These are phyloP conservation scores for Yamadazyma sp. DNA, from an alignment of 805 yeast species.

Conservation along the genomic window DNA sequence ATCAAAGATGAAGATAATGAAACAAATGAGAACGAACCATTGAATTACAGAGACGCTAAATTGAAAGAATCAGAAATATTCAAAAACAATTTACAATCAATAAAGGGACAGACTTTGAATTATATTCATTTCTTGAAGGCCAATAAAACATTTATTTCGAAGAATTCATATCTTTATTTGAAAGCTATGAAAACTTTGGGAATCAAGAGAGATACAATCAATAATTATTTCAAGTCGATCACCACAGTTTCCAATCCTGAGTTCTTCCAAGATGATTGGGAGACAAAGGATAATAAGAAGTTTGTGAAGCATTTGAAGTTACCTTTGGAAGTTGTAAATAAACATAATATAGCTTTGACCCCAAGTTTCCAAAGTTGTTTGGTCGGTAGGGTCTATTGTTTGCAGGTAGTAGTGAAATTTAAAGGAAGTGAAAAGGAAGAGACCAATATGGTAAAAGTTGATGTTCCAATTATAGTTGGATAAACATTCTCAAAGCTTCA, in stretches of 20 bases:
- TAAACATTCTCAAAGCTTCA: too few relatives aligned
- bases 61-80: too few relatives aligned
- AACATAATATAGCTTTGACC: slow-evolving; percentile 47
- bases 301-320: slow-evolving; percentile 34
- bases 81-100: slow-evolving; percentile 29
- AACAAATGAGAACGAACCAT: slow-evolving; percentile 22
- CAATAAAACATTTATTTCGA: slow-evolving; percentile 30
- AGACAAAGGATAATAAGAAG: slow-evolving; percentile 15
- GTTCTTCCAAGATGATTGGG: slow-evolving; percentile 27
- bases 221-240: slow-evolving; percentile 31
- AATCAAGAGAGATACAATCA: slow-evolving; percentile 38
- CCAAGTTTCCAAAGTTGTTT: slow-evolving; percentile 66
- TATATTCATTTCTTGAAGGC: slow-evolving; percentile 35
- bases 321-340: slow-evolving; percentile 40
- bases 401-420: slow-evolving; percentile 46
- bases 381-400: slow-evolving; percentile 55
- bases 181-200: slow-evolving; percentile 37
- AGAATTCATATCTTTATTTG: slow-evolving; percentile 31
- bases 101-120: slow-evolving; percentile 31
- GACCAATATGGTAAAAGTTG: slow-evolving; percentile 30
- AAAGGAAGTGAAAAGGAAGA: slow-evolving; percentile 38
- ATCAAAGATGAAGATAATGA: too few relatives aligned
- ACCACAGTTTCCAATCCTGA: slow-evolving; percentile 23
- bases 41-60: too few relatives aligned
- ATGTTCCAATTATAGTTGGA: slow-evolving; percentile 37